Conservation (phyloP, 2,329 filamentous ascomycete species). For the Botrytis fragariae region DNA sequence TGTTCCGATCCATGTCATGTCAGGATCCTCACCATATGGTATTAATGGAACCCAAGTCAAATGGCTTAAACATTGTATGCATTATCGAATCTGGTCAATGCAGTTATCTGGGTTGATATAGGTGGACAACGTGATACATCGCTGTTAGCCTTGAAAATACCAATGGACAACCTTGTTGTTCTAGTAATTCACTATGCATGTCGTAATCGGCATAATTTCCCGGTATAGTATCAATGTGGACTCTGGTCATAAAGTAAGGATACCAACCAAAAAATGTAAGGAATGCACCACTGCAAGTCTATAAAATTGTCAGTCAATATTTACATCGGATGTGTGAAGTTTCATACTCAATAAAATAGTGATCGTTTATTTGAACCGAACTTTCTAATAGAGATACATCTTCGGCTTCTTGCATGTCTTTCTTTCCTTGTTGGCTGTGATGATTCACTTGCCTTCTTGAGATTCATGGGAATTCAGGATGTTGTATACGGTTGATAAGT, state of each 20-base stretch:
- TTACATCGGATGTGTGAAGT: background rate
- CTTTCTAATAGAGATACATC: constrained; percentile 24
- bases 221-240: background rate
- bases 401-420: background rate
- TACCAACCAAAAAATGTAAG: constrained; percentile 24
- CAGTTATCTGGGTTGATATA: constrained; percentile 24
- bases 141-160: constrained; percentile 1
- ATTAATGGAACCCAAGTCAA: constrained; percentile 23
- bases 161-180: constrained; percentile 20
- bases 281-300: constrained; percentile 30
- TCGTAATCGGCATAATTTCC: constrained; percentile 25
- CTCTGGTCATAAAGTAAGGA: too few relatives aligned
- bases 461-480: background rate
- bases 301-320: background rate
- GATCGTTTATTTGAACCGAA: constrained; percentile 16
- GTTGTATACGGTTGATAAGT: background rate
- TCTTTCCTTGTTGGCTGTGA: background rate
- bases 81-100: constrained; percentile 28
- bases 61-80: constrained; percentile 26
- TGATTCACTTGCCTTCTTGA: background rate
- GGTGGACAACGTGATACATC: background rate
- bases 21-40: constrained; percentile 20
- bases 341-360: constrained; percentile 26
- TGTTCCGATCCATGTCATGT: constrained; percentile 23
- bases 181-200: constrained; percentile 17